Conservation (phyloP, 108 stramenopile species). For the Aureococcus anophagefferens region DNA sequence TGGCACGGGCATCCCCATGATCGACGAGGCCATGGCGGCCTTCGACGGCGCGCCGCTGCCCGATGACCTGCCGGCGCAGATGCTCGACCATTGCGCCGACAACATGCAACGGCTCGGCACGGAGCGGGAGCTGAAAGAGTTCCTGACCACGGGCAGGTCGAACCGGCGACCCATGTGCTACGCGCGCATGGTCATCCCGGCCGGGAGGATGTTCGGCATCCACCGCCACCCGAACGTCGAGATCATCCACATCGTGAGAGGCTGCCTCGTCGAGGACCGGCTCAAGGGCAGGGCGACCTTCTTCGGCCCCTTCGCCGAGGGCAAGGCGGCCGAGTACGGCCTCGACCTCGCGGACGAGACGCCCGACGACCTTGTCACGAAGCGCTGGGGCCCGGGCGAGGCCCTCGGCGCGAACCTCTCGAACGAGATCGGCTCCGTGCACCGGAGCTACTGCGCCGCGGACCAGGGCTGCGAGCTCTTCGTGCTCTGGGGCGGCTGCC, state of each 20-base stretch:
- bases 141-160: not conserved
- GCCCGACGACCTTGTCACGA: conserved; percentile 5
- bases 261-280: not conserved
- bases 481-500: conserved; percentile 29
- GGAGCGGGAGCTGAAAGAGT: too few species aligned
- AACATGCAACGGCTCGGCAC: too few species aligned
- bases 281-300: not conserved
- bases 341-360: not conserved
- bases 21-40: too few species aligned
- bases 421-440: conserved; percentile 43
- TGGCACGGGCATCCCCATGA: too few species aligned
- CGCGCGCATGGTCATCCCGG: not conserved
- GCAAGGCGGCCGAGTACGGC: not conserved
- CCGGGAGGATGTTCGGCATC: not conserved
- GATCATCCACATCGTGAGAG: not conserved
- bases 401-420: too few species aligned
- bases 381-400: conserved; percentile 8
- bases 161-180: not conserved
- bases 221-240: conserved; percentile 9
- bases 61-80: too few species aligned
- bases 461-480: conserved; percentile 29
- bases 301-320: not conserved
- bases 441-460: conserved; percentile 35
- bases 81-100: too few species aligned
- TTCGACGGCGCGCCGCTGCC: too few species aligned